These are phyloP conservation scores for Casuarina glauca DNA, from an alignment of 306 rosid species.

Conservation along the genomic window DNA sequence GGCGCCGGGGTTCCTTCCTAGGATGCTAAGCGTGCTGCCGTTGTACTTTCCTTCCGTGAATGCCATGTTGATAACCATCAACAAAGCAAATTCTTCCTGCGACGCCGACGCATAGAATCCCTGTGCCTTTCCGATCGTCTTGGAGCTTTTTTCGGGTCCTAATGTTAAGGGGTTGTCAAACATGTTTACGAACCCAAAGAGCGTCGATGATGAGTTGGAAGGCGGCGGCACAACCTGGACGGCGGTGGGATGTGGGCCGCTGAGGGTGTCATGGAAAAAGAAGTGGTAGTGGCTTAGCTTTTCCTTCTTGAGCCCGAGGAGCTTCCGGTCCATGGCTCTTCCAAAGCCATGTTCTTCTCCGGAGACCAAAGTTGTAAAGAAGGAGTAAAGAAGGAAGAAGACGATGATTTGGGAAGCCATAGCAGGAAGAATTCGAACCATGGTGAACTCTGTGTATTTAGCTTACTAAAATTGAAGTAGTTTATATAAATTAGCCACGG, in stretches of 20 bases:
- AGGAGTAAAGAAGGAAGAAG: slow-evolving; percentile 7
- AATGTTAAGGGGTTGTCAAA: slow-evolving; percentile 46
- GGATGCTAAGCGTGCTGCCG: slow-evolving; percentile 17
- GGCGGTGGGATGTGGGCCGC: slow-evolving; percentile 37
- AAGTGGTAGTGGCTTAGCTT: slow-evolving; percentile 54
- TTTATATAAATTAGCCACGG: too few relatives aligned
- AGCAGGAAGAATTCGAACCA: background rate
- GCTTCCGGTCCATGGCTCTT: slow-evolving; percentile 33
- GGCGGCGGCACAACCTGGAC: slow-evolving; percentile 25
- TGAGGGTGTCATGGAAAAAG: slow-evolving; percentile 62
- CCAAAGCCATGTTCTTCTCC: slow-evolving; percentile 20
- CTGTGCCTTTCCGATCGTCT: slow-evolving; percentile 41
- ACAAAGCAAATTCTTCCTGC: background rate
- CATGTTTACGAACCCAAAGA: slow-evolving; percentile 32
- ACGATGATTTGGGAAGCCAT: slow-evolving; percentile 10
- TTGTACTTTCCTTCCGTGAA: slow-evolving; percentile 18
- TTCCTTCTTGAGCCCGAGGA: slow-evolving; percentile 38
- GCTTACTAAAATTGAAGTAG: too few relatives aligned
- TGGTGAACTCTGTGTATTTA: background rate
- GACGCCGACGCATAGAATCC: slow-evolving; percentile 20
- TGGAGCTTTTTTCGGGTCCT: slow-evolving; percentile 39
- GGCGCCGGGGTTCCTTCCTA: slow-evolving; percentile 21
- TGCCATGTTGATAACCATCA: slow-evolving; percentile 24
- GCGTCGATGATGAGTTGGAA: slow-evolving; percentile 22
- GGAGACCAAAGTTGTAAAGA: background rate